Percentiles rank a stretch among this genome's conserved stretches.
Conservation (phyloP, 2,329 filamentous ascomycete species). For the Fusarium floridanum region DNA sequence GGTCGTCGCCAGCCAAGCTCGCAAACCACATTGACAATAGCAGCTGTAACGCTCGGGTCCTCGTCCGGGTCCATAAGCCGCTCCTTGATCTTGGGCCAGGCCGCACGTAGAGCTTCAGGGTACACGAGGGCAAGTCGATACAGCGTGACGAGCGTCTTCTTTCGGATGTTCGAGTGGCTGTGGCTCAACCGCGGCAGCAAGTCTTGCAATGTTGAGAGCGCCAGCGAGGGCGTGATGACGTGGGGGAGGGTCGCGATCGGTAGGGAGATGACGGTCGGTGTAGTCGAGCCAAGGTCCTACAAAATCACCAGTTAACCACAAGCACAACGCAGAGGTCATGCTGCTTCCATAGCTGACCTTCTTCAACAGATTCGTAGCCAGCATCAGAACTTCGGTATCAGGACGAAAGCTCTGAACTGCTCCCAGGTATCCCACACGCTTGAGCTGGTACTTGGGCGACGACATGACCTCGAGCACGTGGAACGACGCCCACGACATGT, state of each 20-base stretch:
- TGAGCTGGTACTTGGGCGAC: constrained; percentile 92
- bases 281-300: constrained; percentile 78
- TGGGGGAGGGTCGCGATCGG: constrained; percentile 93
- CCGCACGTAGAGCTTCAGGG: constrained; percentile 89
- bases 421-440: constrained; percentile 93
- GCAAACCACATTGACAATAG: constrained; percentile 96
- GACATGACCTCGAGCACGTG: constrained; percentile 99
- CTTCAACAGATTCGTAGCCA: constrained; percentile 96
- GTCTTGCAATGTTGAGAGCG: constrained; percentile 89
- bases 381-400: constrained; percentile 96
- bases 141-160: constrained; percentile 95
- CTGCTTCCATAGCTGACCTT: constrained; percentile 68
- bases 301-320: constrained; percentile 4
- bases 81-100: constrained; percentile 98
- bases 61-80: constrained; percentile 90
- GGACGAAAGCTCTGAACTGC: constrained; percentile 96
- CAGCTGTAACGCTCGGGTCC: constrained; percentile 92
- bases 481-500: constrained; percentile 99
- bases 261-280: constrained; percentile 82
- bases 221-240: constrained; percentile 91
- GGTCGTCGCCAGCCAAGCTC: constrained; percentile 95
- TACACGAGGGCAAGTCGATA: constrained; percentile 97
- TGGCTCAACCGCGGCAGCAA: constrained; percentile 88
- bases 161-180: constrained; percentile 86
- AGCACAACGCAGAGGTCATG: neutral